Percentiles rank a stretch among this genome's conserved stretches.
Evolutionary conservation across 2,329 filamentous ascomycete species (phyloP).

Genomic region (Hypoxylon sp.): DNA sequence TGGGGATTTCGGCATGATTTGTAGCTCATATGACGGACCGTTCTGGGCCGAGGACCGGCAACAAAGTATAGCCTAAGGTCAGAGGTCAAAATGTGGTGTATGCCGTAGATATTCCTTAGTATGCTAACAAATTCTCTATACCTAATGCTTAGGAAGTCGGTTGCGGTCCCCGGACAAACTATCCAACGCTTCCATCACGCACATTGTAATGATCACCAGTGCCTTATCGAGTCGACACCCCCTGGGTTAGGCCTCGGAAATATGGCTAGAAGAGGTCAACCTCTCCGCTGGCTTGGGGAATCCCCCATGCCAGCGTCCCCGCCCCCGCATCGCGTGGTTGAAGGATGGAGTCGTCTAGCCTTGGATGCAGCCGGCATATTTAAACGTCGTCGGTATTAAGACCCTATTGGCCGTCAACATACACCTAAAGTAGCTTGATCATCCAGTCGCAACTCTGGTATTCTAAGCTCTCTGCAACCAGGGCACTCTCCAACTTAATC

Average conservation of each 20-base stretch:
- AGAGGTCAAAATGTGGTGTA: slow-evolving; percentile 28
- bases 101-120: slow-evolving; percentile 7
- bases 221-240: slow-evolving; percentile 24
- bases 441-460: slow-evolving; percentile 27
- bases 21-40: slow-evolving; percentile 22
- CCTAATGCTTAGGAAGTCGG: slow-evolving; percentile 12
- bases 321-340: slow-evolving; percentile 39
- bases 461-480: slow-evolving; percentile 28
- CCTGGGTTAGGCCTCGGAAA: slow-evolving; percentile 24
- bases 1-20: slow-evolving; percentile 31
- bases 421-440: slow-evolving; percentile 32
- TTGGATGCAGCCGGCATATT: slow-evolving; percentile 43
- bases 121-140: slow-evolving; percentile 12
- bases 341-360: slow-evolving; percentile 29
- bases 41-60: slow-evolving; percentile 34
- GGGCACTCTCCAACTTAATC: slow-evolving; percentile 26
- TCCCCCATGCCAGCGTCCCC: slow-evolving; percentile 31
- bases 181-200: slow-evolving; percentile 20
- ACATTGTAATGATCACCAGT: slow-evolving; percentile 15
- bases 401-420: slow-evolving; percentile 35
- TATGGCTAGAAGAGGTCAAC: slow-evolving; percentile 15
- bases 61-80: slow-evolving; percentile 43
- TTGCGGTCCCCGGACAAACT: slow-evolving; percentile 28
- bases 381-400: slow-evolving; percentile 31
- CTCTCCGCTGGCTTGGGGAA: slow-evolving; percentile 21